These are phyloP conservation scores for Lithospermum erythrorhizon DNA, from an alignment of 257 asterid species.

Conservation along the genomic window DNA sequence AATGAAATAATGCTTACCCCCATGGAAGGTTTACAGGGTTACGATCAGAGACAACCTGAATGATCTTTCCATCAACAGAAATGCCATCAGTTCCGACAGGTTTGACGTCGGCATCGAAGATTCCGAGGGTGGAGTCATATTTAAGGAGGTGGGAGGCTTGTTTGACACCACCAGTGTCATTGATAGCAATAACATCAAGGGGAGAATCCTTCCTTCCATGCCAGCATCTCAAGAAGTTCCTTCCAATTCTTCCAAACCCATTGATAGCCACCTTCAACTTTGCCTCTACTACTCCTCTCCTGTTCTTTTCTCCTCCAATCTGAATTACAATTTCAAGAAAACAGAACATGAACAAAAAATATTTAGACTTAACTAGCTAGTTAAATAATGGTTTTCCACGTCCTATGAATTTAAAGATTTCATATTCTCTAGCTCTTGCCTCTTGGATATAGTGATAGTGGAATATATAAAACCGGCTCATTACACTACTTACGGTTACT, in stretches of 20 bases:
- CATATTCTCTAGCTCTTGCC: no score
- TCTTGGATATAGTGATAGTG: no score
- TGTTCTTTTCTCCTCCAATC: constrained; percentile 68
- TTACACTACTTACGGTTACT: no score
- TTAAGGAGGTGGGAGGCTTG: constrained; percentile 98
- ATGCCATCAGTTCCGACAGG: constrained; percentile 56
- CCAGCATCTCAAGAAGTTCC: constrained; percentile 95
- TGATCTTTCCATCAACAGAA: constrained; percentile 38
- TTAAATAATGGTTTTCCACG: neutral
- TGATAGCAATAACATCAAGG: constrained; percentile 68
- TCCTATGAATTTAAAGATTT: no score
- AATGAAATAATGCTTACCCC: constrained; percentile 11
- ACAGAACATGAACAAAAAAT: neutral
- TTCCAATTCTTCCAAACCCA: constrained; percentile 86
- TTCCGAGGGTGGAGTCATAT: constrained; percentile 94
- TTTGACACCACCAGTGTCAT: constrained; percentile 94
- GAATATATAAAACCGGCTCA: no score
- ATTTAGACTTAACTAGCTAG: neutral
- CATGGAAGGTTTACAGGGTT: constrained; percentile 31
- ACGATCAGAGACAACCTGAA: constrained; percentile 23
- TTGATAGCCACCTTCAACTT: constrained; percentile 84
- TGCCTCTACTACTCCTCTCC: constrained; percentile 66
- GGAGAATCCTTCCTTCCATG: constrained; percentile 95
- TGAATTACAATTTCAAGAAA: constrained; percentile 8
- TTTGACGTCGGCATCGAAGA: constrained; percentile 77